Percentiles rank a stretch among this genome's conserved stretches.
phyloP scores from a whole-genome alignment of 2,329 filamentous ascomycete species.

The Aspergillus spinulosporus region DNA sequence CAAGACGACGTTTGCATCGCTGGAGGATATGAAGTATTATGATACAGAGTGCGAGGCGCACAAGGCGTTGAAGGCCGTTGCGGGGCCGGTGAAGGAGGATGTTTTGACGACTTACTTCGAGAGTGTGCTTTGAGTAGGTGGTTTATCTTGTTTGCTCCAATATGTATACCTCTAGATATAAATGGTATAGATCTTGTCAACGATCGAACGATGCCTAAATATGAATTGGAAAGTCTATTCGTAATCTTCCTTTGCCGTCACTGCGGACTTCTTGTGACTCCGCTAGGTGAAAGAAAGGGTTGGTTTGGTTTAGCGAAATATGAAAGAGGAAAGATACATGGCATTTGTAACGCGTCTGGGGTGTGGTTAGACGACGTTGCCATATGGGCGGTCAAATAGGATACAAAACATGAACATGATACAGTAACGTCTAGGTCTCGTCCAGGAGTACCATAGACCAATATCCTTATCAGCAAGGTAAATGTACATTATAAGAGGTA shows the following conservation, averaged over 20 bases:
- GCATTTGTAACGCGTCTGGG: constrained; percentile 17
- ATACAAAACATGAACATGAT: constrained; percentile 22
- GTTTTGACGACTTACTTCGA: constrained; percentile 41
- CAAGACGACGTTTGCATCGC: constrained; percentile 62
- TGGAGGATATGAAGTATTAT: constrained; percentile 71
- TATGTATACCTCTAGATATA: background rate
- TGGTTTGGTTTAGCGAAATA: background rate
- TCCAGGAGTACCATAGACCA: constrained; percentile 18
- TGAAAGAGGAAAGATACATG: constrained; percentile 15
- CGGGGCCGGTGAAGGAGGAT: constrained; percentile 36
- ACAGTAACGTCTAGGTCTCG: constrained; percentile 21
- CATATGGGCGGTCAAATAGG: constrained; percentile 15
- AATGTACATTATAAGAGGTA: constrained; percentile 21
- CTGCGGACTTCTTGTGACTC: background rate
- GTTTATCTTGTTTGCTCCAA: background rate
- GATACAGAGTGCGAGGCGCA: constrained; percentile 62
- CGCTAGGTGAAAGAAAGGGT: background rate
- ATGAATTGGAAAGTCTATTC: constrained; percentile 1
- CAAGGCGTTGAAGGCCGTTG: constrained; percentile 46
- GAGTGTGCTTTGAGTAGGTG: constrained; percentile 31
- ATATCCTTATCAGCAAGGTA: constrained; percentile 10
- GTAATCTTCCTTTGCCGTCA: constrained; percentile 3
- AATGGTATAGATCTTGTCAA: background rate
- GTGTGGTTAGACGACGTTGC: constrained; percentile 14
- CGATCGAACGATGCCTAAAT: background rate